Evolutionary conservation across 768 basidiomycete species (phyloP).

Genomic region (Austroboletus festivus): DNA sequence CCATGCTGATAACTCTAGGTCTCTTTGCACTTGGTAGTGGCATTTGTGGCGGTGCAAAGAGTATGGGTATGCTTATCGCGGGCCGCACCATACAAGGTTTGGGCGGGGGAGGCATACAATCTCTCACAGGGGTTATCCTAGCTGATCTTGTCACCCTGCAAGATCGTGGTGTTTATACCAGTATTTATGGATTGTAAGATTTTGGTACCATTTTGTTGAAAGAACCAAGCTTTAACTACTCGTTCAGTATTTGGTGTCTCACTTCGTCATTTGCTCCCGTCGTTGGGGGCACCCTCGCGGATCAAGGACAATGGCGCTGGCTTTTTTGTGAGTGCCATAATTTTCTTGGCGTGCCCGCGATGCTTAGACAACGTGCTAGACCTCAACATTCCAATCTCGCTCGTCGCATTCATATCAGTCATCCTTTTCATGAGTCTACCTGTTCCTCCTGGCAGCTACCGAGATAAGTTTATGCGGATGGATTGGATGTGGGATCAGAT

Average conservation of each 20-base stretch:
- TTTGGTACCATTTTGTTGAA: not conserved
- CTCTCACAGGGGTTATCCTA: slow-evolving; percentile 37
- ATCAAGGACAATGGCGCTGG: slow-evolving; percentile 38
- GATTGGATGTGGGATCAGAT: slow-evolving; percentile 36
- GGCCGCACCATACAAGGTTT: slow-evolving; percentile 34
- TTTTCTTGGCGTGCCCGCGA: no score
- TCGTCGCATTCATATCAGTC: slow-evolving; percentile 19
- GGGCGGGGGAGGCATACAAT: slow-evolving; percentile 35
- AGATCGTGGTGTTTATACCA: slow-evolving; percentile 38
- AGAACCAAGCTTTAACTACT: not conserved
- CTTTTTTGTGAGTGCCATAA: slow-evolving; percentile 35
- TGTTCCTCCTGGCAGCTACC: slow-evolving; percentile 30
- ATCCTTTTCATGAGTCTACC: slow-evolving; percentile 33
- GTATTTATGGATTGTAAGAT: slow-evolving; percentile 22
- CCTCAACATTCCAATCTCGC: slow-evolving; percentile 38
- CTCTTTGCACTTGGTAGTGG: slow-evolving; percentile 37
- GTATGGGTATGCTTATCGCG: slow-evolving; percentile 21
- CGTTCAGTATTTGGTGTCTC: slow-evolving; percentile 31
- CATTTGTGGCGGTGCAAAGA: slow-evolving; percentile 30
- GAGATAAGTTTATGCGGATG: slow-evolving; percentile 34
- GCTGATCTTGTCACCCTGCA: slow-evolving; percentile 42
- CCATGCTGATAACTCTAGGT: slow-evolving; percentile 21
- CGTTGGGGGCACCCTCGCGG: slow-evolving; percentile 35
- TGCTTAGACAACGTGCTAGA: slow-evolving; percentile 19
- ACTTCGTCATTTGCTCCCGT: slow-evolving; percentile 34